Evolutionary conservation across 2,329 filamentous ascomycete species (phyloP).

Genomic region (Colletotrichum camelliae): DNA sequence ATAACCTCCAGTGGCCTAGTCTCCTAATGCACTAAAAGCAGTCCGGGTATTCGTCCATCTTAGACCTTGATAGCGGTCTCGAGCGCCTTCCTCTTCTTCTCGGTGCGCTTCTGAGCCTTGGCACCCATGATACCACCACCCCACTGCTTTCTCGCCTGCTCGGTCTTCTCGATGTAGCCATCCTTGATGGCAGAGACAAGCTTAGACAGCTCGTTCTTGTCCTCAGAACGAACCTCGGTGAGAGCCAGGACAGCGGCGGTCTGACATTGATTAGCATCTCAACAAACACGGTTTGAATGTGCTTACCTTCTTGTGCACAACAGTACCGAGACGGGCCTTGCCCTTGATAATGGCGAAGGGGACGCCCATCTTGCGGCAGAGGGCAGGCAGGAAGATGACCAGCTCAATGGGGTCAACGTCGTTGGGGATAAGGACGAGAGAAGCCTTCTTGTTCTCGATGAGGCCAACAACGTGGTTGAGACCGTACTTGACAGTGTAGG

Average conservation of each 20-base stretch:
- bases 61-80: conserved; percentile 99
- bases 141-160: conserved; percentile 92
- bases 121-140: conserved; percentile 99
- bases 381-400: conserved; percentile 97
- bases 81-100: conserved; percentile 93
- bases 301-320: conserved; percentile 96
- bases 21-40: conserved; percentile 18
- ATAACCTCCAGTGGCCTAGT: conserved; percentile 22
- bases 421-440: conserved; percentile 97
- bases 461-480: conserved; percentile 98
- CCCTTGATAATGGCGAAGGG: conserved; percentile 99
- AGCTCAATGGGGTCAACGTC: conserved; percentile 99
- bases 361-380: conserved; percentile 99
- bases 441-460: conserved; percentile 99
- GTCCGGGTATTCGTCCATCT: conserved; percentile 42
- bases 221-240: conserved; percentile 96
- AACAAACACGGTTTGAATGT: neutral
- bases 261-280: conserved; percentile 50
- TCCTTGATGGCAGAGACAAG: conserved; percentile 97
- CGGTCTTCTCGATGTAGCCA: conserved; percentile 94
- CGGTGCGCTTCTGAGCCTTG: conserved; percentile 81
- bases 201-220: conserved; percentile 98
- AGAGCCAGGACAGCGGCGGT: conserved; percentile 95
- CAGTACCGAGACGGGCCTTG: conserved; percentile 98
- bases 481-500: conserved; percentile 99